Conservation (phyloP, 2,329 filamentous ascomycete species). For the Aspergillus felis region DNA sequence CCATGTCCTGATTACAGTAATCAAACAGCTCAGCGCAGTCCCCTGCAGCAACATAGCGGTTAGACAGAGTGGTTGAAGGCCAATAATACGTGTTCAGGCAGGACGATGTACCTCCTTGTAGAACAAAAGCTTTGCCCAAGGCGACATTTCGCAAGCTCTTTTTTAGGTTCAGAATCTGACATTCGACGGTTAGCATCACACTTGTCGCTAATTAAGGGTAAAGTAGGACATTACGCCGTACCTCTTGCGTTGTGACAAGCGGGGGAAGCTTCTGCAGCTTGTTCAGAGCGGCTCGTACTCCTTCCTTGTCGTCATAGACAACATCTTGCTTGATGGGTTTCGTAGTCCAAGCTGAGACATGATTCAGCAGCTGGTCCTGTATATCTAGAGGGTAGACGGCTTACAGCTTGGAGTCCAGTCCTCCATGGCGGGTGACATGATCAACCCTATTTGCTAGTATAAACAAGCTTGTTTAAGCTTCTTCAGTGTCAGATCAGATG, state of each 20-base stretch:
- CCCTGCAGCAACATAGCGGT: slow-evolving; percentile 22
- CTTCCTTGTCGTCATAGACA: slow-evolving; percentile 41
- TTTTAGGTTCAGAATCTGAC: slow-evolving; percentile 68
- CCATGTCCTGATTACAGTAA: slow-evolving; percentile 84
- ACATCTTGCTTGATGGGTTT: slow-evolving; percentile 25
- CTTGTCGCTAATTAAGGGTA: neutral
- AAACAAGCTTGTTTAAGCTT: neutral
- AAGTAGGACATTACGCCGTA: slow-evolving; percentile 10
- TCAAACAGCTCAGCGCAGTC: slow-evolving; percentile 97
- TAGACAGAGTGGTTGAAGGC: slow-evolving; percentile 7
- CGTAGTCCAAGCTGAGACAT: slow-evolving; percentile 17
- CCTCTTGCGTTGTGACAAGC: slow-evolving; percentile 45
- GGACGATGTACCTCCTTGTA: slow-evolving; percentile 69
- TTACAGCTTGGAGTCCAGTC: slow-evolving; percentile 17
- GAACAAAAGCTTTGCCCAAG: slow-evolving; percentile 81
- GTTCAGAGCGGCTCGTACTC: slow-evolving; percentile 36
- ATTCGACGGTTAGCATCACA: slow-evolving; percentile 5
- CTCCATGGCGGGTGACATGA: slow-evolving; percentile 5
- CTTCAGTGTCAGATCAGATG: neutral
- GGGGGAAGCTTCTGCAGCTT: slow-evolving; percentile 46
- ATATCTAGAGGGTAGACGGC: neutral
- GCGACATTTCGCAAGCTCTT: slow-evolving; percentile 79
- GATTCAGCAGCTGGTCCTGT: neutral
- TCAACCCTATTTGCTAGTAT: neutral
- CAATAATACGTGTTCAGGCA: neutral